Conservation (phyloP, 2,329 filamentous ascomycete species). For the Cercospora citrullina region DNA sequence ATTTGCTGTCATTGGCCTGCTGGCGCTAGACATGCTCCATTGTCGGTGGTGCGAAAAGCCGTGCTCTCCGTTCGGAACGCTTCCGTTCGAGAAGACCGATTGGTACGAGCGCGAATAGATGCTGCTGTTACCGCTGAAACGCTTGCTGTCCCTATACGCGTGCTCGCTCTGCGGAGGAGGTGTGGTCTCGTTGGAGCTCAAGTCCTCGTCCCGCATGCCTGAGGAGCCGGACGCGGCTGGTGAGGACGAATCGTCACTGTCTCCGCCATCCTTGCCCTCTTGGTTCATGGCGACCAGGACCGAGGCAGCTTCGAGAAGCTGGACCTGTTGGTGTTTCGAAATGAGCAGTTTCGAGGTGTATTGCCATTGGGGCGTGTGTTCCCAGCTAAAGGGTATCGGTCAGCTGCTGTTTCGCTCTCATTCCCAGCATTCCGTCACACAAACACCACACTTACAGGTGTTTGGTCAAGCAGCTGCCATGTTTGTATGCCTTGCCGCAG, state of each 20-base stretch:
- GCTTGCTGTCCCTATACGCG: conserved; percentile 48
- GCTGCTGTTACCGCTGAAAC: conserved; percentile 52
- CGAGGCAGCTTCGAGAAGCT: conserved; percentile 94
- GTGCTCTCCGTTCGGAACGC: conserved; percentile 56
- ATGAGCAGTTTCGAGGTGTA: conserved; percentile 96
- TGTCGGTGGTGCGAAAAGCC: conserved; percentile 64
- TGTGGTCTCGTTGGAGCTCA: conserved; percentile 88
- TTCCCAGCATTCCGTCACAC: background rate
- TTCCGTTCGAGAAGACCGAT: conserved; percentile 60
- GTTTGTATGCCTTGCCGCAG: conserved; percentile 99
- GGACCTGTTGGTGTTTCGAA: conserved; percentile 98
- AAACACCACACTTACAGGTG: conserved; percentile 79
- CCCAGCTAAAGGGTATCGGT: conserved; percentile 69
- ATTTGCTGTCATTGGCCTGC: conserved; percentile 71
- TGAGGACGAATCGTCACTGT: conserved; percentile 82
- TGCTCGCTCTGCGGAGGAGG: conserved; percentile 77
- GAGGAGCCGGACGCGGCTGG: conserved; percentile 79
- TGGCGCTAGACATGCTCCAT: conserved; percentile 67
- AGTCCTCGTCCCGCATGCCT: conserved; percentile 68
- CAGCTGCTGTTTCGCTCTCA: conserved; percentile 14
- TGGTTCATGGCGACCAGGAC: conserved; percentile 88
- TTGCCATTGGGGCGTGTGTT: conserved; percentile 98
- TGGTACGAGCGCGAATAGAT: conserved; percentile 75
- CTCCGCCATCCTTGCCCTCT: conserved; percentile 59
- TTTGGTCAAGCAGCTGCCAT: conserved; percentile 99